A percentile compares a stretch with the other conserved stretches of the same genome.
Evolutionary conservation across 495 filamentous ascomycete species (phyloP).

Genomic region (Penicillium daleae): DNA sequence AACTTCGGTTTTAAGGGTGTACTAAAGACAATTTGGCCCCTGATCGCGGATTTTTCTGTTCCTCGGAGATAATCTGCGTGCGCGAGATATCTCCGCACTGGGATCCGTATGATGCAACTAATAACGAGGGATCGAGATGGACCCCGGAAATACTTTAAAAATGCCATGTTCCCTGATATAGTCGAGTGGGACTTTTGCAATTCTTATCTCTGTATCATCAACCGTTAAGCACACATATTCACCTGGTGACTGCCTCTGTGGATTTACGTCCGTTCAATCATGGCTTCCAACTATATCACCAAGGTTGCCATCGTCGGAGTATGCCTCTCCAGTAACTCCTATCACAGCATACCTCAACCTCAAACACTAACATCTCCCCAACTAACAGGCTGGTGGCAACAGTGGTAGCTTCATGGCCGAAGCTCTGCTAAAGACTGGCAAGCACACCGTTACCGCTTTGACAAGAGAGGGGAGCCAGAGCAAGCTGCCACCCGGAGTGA

Average conservation of each 20-base stretch:
- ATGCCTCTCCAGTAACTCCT: neutral
- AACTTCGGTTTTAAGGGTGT: neutral
- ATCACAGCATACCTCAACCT: neutral
- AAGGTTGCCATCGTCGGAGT: conserved; percentile 24
- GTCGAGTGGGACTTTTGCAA: neutral
- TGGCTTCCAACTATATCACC: conserved; percentile 22
- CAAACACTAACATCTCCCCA: neutral
- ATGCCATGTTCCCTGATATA: neutral
- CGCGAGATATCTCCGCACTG: neutral
- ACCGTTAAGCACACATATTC: too few species aligned
- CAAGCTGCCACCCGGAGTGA: conserved; percentile 48
- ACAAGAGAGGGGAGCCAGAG: conserved; percentile 48
- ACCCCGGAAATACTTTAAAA: neutral
- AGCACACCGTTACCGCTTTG: conserved; percentile 57
- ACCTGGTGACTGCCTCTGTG: neutral
- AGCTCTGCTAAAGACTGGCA: conserved; percentile 51
- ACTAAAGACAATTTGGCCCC: neutral
- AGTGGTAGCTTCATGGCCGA: conserved; percentile 57
- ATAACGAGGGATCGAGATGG: neutral
- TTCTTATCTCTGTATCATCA: too few species aligned
- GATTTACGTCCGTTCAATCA: neutral
- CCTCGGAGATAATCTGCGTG: neutral
- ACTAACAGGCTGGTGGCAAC: conserved; percentile 57
- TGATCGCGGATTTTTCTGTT: neutral
- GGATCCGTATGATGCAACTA: neutral